Conservation (phyloP, 2,329 filamentous ascomycete species). For the Drechslerella dactyloides region DNA sequence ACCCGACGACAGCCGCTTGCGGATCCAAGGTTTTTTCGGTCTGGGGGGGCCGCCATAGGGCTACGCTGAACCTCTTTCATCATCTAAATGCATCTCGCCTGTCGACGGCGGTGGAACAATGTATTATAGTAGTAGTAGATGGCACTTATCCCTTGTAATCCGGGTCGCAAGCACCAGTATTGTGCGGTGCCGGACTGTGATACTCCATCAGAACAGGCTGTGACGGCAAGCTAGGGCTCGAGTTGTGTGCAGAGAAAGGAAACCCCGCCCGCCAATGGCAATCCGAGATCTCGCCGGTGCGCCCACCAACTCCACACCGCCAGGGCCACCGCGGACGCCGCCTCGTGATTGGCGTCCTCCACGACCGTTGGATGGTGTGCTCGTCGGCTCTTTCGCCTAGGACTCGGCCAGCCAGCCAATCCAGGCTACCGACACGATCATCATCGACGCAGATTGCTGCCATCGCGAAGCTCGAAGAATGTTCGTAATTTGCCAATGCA, state of each 20-base stretch:
- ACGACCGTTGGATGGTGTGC: constrained; percentile 10
- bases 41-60: constrained; percentile 11
- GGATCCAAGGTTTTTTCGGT: constrained; percentile 18
- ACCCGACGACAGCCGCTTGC: constrained; percentile 48
- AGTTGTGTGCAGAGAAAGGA: constrained; percentile 28
- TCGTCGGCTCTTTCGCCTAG: background rate
- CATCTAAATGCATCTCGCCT: background rate
- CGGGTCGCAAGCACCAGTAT: no score
- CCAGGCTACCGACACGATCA: constrained; percentile 36
- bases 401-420: background rate
- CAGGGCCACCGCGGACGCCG: constrained; percentile 43
- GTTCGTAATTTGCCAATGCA: constrained; percentile 14
- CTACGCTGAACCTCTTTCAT: background rate
- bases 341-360: constrained; percentile 41
- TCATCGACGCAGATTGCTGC: constrained; percentile 13
- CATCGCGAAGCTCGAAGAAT: constrained; percentile 20
- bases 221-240: constrained; percentile 2
- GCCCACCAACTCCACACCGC: constrained; percentile 35
- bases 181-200: constrained; percentile 1
- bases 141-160: background rate
- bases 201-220: background rate
- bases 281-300: constrained; percentile 43
- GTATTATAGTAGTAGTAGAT: background rate
- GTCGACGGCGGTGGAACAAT: background rate
- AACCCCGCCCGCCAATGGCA: constrained; percentile 27